Evolutionary conservation across 2,329 filamentous ascomycete genomes (phyloP).

Genomic region (Sporothrix schenckii): DNA sequence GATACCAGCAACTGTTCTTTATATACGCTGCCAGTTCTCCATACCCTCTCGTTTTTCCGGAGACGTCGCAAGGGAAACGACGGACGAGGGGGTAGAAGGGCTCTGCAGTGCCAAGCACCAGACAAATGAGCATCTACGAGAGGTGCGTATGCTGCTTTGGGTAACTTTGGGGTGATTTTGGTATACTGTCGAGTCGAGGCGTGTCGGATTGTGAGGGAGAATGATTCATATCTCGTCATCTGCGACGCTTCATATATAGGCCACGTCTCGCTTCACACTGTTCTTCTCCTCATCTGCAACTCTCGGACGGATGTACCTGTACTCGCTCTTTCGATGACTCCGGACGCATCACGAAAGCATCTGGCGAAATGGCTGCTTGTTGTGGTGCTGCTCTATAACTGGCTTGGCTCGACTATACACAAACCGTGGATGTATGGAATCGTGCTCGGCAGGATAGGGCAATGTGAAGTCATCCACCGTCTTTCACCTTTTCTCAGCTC

Average conservation of each 20-base stretch:
- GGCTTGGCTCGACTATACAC: background rate
- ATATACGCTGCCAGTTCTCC: background rate
- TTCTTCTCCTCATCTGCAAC: background rate
- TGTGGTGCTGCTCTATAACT: background rate
- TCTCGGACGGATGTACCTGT: background rate
- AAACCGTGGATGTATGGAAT: background rate
- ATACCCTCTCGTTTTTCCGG: no score
- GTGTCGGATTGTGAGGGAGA: background rate
- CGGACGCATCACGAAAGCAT: background rate
- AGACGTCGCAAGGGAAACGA: background rate
- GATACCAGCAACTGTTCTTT: background rate
- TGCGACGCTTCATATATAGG: background rate
- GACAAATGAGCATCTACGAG: background rate
- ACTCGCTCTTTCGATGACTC: background rate
- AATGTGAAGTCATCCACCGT: background rate
- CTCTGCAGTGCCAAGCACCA: background rate
- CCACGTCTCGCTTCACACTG: background rate
- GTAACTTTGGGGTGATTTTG: background rate
- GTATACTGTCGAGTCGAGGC: background rate
- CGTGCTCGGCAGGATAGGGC: background rate
- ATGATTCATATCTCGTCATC: conserved; percentile 34
- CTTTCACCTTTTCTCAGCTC: no score
- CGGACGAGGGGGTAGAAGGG: background rate
- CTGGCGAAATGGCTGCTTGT: background rate
- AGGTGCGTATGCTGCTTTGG: background rate